Conservation (phyloP, 2,329 filamentous ascomycete species). For the Rhynchosporium agropyri region DNA sequence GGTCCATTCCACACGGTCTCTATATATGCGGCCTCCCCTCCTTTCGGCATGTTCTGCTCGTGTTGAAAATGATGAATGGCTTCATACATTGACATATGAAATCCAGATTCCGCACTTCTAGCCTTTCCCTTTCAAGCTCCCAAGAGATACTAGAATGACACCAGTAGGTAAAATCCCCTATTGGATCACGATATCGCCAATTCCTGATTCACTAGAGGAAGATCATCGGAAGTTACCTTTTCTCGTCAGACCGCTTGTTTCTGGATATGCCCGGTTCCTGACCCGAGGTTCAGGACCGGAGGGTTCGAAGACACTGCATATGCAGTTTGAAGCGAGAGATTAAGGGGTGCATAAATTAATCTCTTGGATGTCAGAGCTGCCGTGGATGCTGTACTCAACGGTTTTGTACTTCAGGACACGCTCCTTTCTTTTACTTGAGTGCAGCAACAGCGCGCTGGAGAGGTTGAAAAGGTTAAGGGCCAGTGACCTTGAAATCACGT, state of each 20-base stretch:
- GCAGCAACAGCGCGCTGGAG: too few relatives aligned
- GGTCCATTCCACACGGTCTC: constrained; percentile 35
- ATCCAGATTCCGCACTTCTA: neutral
- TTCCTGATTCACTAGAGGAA: neutral
- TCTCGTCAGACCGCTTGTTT: constrained; percentile 13
- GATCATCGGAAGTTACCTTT: neutral
- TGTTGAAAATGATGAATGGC: constrained; percentile 6
- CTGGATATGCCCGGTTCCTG: constrained; percentile 6
- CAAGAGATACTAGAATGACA: neutral
- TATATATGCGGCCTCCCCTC: constrained; percentile 40
- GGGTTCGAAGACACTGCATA: constrained; percentile 12
- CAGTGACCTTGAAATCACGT: too few relatives aligned
- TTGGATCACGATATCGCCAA: neutral
- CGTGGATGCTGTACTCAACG: neutral
- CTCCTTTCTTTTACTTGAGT: neutral
- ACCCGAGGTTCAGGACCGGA: constrained; percentile 6
- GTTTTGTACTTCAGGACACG: neutral
- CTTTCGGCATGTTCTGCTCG: constrained; percentile 13
- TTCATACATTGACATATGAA: constrained; percentile 6
- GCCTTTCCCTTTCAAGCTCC: constrained; percentile 4
- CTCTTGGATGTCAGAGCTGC: neutral
- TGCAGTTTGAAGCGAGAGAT: constrained; percentile 13
- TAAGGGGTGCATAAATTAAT: constrained; percentile 15
- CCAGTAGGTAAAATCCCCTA: too few relatives aligned
- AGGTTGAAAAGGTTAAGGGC: too few relatives aligned